Evolutionary conservation across 2,329 filamentous ascomycete genomes (phyloP), one percentile per base, ranked within the genome.

Genomic region (Lachnellula subtilissima): DNA sequence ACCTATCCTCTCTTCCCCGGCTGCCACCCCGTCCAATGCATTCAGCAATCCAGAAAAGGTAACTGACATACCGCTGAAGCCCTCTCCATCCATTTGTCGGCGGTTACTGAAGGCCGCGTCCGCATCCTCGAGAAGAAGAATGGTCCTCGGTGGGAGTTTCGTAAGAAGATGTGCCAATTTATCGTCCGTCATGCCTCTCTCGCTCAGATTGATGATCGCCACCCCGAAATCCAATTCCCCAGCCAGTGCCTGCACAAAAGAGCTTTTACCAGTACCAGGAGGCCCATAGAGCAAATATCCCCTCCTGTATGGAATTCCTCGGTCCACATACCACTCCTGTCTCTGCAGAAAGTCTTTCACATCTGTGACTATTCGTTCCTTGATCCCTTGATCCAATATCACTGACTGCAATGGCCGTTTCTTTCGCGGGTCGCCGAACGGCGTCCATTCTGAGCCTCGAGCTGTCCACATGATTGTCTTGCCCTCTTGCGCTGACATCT

Each of bases 191-290:
- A 70, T 65, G 4, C 72, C 74, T 45, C 71, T 64, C 51, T 69
- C 73, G n/a, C 74, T 77, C 48, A 82, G 68, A 61, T 77, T 81
- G 48, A 83, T 71, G 48, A 81, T 74, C 58, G 80, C 80, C 23
- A 83, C 72, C 17, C 78, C 75, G 48, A 82, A 71, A 22, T 78
- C 78, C 43, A 83, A 72, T 37, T 79, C 71, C 11, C 80, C 80
- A 96, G 94, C 94, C 43, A 99, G 76, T 0, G 94, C 92, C 72
- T 97, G 91, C 60, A 99, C 97, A 65, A 99, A 97, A 0, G 91
- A 96, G 58, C 88, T 97, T 76, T 91, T 91, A 14, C 88, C 88
- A 0, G 85, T 89, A 0, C 88, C 88, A 0, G 88, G 87, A 0
- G 87, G 87, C 0, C 89, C 89, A 64, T 91, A 80, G 56, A 94